Evolutionary conservation across 495 filamentous ascomycete genomes (phyloP).

Genomic region (Penicillium canariense): DNA sequence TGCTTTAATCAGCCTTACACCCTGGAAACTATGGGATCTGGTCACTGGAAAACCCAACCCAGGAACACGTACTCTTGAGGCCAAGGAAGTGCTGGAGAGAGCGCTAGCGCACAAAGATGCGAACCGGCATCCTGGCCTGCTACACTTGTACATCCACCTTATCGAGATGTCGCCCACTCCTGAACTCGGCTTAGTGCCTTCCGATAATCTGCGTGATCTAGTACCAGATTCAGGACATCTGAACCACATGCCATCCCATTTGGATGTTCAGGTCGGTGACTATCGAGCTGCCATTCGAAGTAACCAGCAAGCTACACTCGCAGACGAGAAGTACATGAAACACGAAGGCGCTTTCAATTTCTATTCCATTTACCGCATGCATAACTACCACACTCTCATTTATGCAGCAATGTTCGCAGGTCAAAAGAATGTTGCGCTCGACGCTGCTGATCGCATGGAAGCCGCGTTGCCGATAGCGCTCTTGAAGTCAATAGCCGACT

Average conservation of each 20-base stretch:
- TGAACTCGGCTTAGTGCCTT: constrained; percentile 50
- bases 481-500: constrained; percentile 63
- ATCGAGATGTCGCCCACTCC: constrained; percentile 66
- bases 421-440: constrained; percentile 49
- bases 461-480: constrained; percentile 51
- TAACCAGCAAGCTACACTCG: constrained; percentile 54
- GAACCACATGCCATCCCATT: constrained; percentile 65
- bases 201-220: constrained; percentile 57
- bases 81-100: constrained; percentile 53
- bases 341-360: constrained; percentile 54
- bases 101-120: constrained; percentile 38
- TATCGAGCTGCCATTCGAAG: constrained; percentile 56
- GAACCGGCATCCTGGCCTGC: constrained; percentile 54
- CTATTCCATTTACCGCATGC: constrained; percentile 62
- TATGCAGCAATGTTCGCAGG: constrained; percentile 70
- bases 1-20: constrained; percentile 61
- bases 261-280: constrained; percentile 63
- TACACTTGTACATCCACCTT: constrained; percentile 67
- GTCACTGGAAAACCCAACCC: constrained; percentile 54
- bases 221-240: constrained; percentile 63
- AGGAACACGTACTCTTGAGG: constrained; percentile 56
- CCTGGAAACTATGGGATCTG: constrained; percentile 64
- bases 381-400: constrained; percentile 62
- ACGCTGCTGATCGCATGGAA: constrained; percentile 51
- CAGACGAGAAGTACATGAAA: constrained; percentile 56